Evolutionary conservation across 2,329 filamentous ascomycete species (phyloP), one percentile per base, ranked within the genome.

Genomic region (Ceratocystis alfenasii): DNA sequence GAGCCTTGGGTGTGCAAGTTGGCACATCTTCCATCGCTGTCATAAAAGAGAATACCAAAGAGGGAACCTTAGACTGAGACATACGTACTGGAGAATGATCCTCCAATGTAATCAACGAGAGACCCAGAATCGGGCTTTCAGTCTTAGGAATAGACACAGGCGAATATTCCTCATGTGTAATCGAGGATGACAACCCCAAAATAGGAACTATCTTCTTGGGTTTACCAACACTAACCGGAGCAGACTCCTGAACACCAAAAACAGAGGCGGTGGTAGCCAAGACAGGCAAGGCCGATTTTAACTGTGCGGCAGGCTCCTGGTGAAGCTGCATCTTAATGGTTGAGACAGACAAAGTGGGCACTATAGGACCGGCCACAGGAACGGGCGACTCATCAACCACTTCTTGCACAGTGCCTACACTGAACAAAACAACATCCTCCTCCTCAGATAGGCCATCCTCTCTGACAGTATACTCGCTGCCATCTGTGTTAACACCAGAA

Each of bases 401-500:
- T n/a, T 63, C 45, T 17, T 62, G 46, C 8, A 67, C 36, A 7
- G 62, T 17, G 15, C 62, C 63, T 10, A 67, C 28, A 22, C 44
- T 55, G 20, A 67, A 62, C 5, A 63, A 68, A 50, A 69, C 70
- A 68, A 69, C 72, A 1, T 70, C 69, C 41, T 70, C 68, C 2
- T 74, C 74, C 57, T 74, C 72, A 8, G 60, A 63, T 2, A 63
- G 5, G 48, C 76, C 76, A 66, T 33, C 15, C 8, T 57, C 53
- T n/a, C 28, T n/a, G 12, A 6, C 53, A 30, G 53, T 57, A 5
- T 57, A 28, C 25, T 84, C 75, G 0, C 81, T 79, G 5, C 20
- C 50, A 28, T 87, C 83, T 0, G 84, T 86, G 80, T 87, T 85
- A 70, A 80, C 81, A 30, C 80, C 78, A 45, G 77, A 80, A 69